Conservation (phyloP, 306 rosid genomes). For the cucumber (Cucumis sativus) region DNA sequence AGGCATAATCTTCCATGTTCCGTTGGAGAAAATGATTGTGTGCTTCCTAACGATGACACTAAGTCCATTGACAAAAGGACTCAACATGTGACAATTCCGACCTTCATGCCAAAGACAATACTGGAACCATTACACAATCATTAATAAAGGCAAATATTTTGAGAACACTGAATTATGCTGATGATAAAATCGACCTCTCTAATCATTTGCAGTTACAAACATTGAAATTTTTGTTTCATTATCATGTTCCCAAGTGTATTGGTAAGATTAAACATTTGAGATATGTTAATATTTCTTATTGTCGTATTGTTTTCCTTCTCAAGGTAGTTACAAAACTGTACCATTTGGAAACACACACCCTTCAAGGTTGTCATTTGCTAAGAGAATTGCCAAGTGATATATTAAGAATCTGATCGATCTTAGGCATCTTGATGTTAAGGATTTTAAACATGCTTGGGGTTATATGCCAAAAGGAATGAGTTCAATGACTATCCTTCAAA, state of each 20-base stretch:
- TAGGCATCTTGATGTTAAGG: not conserved
- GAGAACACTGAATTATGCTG: not conserved
- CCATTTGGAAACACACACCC: not conserved
- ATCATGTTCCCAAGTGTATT: too few relatives aligned
- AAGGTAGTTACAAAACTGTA: not conserved
- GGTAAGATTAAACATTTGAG: not conserved
- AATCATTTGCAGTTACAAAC: conserved; percentile 7
- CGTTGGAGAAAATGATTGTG: not conserved
- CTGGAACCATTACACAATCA: too few relatives aligned
- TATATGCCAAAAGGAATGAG: too few relatives aligned
- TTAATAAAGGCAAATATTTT: not conserved
- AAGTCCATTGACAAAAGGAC: not conserved
- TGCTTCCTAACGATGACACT: not conserved
- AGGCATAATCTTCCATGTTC: not conserved
- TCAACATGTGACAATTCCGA: too few relatives aligned
- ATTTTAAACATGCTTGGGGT: not conserved
- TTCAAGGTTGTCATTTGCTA: not conserved
- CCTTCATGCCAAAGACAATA: too few relatives aligned
- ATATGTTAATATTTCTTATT: too few relatives aligned
- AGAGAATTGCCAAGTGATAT: not conserved
- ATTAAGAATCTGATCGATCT: not conserved
- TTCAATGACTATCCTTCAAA: not conserved
- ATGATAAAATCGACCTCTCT: not conserved
- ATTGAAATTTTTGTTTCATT: not conserved
- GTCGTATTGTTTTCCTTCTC: not conserved